A percentile compares a stretch with the other conserved stretches of the same genome.
phyloP scores from a whole-genome alignment of 202 grass and related monocot genomes.

The Elaeis oleifera region DNA sequence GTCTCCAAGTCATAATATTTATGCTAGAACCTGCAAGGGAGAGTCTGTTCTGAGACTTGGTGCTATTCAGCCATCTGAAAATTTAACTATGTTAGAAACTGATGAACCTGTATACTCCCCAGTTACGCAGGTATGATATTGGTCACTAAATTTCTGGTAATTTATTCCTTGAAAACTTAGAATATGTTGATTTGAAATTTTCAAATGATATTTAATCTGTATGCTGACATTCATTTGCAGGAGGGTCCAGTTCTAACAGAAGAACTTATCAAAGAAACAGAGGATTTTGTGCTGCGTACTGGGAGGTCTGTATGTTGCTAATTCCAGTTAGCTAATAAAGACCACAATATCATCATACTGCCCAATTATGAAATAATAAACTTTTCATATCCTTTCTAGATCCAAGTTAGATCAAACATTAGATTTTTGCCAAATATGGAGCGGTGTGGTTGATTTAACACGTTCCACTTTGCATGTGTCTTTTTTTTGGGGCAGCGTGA shows the following conservation, averaged over 20 bases:
- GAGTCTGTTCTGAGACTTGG: constrained; percentile 72
- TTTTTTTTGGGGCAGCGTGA: too few species aligned
- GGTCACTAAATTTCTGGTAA: neutral
- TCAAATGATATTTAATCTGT: too few species aligned
- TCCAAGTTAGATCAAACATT: too few species aligned
- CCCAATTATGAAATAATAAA: too few species aligned
- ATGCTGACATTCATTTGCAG: constrained; percentile 30
- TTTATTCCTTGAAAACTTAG: too few species aligned
- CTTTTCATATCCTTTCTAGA: too few species aligned
- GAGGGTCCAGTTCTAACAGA: constrained; percentile 94
- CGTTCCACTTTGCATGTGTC: too few species aligned
- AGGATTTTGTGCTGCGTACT: constrained; percentile 88
- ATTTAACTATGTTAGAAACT: constrained; percentile 86
- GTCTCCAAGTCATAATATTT: constrained; percentile 34
- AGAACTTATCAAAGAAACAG: constrained; percentile 98
- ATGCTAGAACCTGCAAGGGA: constrained; percentile 56
- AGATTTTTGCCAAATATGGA: too few species aligned
- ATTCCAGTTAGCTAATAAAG: neutral
- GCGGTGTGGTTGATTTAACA: too few species aligned
- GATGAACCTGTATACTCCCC: constrained; percentile 84
- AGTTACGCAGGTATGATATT: constrained; percentile 53
- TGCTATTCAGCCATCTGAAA: constrained; percentile 41
- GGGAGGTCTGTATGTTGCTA: constrained; percentile 44
- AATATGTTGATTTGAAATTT: too few species aligned
- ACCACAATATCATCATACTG: neutral